Percentiles rank a stretch among this genome's conserved stretches.
These are phyloP conservation scores for Globisporangium lucens DNA, from an alignment of 352 stramenopile species.

Conservation along the genomic window DNA sequence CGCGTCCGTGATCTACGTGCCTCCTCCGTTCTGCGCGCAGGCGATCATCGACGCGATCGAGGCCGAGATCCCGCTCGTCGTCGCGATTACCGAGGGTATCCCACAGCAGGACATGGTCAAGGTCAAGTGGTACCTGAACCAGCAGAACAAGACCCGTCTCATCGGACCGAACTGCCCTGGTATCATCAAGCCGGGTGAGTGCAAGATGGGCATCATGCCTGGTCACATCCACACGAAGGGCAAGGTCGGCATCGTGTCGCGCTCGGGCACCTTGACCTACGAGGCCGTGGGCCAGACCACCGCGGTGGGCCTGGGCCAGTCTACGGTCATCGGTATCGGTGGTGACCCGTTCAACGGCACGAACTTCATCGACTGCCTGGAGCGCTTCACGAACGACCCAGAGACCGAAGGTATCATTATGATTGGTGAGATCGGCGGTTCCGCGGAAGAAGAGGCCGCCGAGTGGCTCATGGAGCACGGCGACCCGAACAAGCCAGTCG, in stretches of 20 bases:
- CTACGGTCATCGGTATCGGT: conserved; percentile 99
- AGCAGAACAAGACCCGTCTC: conserved; percentile 93
- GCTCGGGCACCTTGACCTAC: conserved; percentile 98
- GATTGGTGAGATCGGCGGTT: conserved; percentile 99
- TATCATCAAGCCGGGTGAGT: conserved; percentile 99
- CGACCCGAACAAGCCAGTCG: conserved; percentile 98
- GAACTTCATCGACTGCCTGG: conserved; percentile 99
- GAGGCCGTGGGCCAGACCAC: conserved; percentile 99
- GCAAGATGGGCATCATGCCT: conserved; percentile 99
- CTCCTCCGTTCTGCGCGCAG: conserved; percentile 96
- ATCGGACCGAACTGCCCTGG: conserved; percentile 99
- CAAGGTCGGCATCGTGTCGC: conserved; percentile 99
- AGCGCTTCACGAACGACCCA: conserved; percentile 99
- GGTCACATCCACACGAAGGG: conserved; percentile 98
- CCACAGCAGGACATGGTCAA: conserved; percentile 99
- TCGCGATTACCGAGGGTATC: conserved; percentile 99
- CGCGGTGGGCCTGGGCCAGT: conserved; percentile 94
- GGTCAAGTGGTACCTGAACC: conserved; percentile 94
- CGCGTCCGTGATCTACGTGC: conserved; percentile 99
- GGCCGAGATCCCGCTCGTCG: conserved; percentile 93
- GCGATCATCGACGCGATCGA: conserved; percentile 99
- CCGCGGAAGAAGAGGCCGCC: conserved; percentile 97
- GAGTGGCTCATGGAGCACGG: conserved; percentile 98
- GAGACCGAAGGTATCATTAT: conserved; percentile 99
- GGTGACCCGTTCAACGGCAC: conserved; percentile 99